phyloP scores from a whole-genome alignment of 2,329 filamentous ascomycete species.

The Diplodia sapinea region DNA sequence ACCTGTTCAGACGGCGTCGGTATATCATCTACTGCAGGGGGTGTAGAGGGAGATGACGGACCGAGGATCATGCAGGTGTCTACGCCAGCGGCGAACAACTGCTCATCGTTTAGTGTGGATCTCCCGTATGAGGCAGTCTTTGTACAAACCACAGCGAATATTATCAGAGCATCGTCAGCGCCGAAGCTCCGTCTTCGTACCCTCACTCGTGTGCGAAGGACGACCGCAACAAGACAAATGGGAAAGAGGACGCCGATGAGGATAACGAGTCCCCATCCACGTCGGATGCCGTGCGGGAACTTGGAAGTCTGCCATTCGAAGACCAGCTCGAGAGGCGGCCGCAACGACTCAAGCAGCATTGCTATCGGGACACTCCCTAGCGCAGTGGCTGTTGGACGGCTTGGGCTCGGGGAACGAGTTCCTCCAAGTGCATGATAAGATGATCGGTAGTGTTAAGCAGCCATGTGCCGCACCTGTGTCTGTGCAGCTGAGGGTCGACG shows the following conservation, averaged over 20 bases:
- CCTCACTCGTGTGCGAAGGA: background rate
- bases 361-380: background rate
- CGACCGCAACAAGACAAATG: background rate
- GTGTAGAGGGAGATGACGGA: background rate
- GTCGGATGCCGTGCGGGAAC: constrained; percentile 20
- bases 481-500: background rate
- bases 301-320: constrained; percentile 16
- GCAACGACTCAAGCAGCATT: constrained; percentile 13
- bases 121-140: background rate
- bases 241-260: background rate
- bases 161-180: constrained; percentile 22
- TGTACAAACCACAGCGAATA: constrained; percentile 13
- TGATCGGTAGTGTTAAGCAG: background rate
- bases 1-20: background rate
- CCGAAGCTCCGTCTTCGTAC: constrained; percentile 12
- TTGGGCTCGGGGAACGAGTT: background rate
- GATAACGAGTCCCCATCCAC: constrained; percentile 3
- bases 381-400: background rate
- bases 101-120: background rate
- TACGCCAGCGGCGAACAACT: constrained; percentile 19
- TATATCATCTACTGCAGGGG: background rate
- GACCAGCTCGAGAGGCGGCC: constrained; percentile 21
- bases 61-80: constrained; percentile 13
- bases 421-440: background rate
- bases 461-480: background rate